These are phyloP conservation scores for Neoboletus subvelutipes DNA, from an alignment of 768 basidiomycete species.

Conservation along the genomic window DNA sequence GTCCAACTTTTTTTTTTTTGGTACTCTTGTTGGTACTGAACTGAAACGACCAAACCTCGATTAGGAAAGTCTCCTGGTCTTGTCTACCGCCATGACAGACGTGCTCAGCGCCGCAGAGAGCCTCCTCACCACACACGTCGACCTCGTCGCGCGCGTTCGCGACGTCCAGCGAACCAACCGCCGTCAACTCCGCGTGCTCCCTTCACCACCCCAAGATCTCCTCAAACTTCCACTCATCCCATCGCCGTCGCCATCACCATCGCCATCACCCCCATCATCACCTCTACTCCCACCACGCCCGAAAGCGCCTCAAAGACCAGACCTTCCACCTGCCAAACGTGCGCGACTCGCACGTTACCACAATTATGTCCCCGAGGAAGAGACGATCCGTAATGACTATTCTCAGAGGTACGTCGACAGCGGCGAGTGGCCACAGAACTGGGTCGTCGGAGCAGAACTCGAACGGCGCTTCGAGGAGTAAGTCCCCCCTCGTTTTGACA, in stretches of 20 bases:
- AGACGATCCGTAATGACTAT: conserved; percentile 96
- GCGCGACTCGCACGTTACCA: conserved; percentile 66
- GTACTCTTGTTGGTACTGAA: neutral
- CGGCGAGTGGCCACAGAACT: conserved; percentile 93
- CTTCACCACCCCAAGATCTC: conserved; percentile 55
- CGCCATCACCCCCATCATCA: conserved; percentile 49
- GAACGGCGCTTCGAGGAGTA: conserved; percentile 93
- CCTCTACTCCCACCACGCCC: conserved; percentile 38
- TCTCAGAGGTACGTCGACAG: conserved; percentile 87
- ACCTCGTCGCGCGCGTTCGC: conserved; percentile 57
- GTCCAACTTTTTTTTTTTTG: neutral
- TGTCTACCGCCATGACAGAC: conserved; percentile 31
- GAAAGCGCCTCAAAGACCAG: conserved; percentile 41
- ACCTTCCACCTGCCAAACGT: conserved; percentile 68
- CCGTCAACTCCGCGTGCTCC: conserved; percentile 52
- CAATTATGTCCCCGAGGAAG: conserved; percentile 91
- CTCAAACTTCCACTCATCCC: conserved; percentile 58
- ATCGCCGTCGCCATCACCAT: conserved; percentile 52
- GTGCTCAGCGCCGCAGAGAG: conserved; percentile 62
- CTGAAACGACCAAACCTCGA: neutral
- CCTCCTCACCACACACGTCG: conserved; percentile 58
- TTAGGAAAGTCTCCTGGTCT: conserved; percentile 19
- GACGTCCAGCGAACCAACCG: conserved; percentile 56
- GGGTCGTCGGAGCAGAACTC: conserved; percentile 86
- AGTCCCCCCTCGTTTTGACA: conserved; percentile 31